Conservation (phyloP, 2,329 filamentous ascomycete species). For the Emergomyces africanus region DNA sequence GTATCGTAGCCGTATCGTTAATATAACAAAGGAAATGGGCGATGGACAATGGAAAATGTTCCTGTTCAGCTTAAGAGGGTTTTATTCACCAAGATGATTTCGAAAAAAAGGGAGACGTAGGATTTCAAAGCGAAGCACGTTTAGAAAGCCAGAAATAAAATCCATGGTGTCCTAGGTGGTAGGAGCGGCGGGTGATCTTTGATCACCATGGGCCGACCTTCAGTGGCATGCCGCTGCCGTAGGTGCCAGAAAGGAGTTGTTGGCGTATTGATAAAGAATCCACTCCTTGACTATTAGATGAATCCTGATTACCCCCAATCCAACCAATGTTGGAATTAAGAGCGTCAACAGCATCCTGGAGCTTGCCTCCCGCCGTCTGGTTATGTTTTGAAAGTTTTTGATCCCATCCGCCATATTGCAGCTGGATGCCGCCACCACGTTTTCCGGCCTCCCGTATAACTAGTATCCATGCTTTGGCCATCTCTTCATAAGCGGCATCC, state of each 20-base stretch:
- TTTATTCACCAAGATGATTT: neutral
- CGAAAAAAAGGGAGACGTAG: conserved; percentile 3
- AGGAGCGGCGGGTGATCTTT: neutral
- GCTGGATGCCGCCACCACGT: conserved; percentile 73
- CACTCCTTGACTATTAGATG: conserved; percentile 19
- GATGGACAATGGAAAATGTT: conserved; percentile 1
- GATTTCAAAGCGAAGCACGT: neutral
- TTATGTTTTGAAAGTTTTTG: conserved; percentile 79
- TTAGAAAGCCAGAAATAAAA: neutral
- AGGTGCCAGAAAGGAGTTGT: conserved; percentile 44
- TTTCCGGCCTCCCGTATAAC: conserved; percentile 88
- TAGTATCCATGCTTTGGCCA: conserved; percentile 82
- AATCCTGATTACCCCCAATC: conserved; percentile 44
- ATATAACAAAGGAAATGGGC: conserved; percentile 9
- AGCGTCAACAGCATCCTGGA: conserved; percentile 67
- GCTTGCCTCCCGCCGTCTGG: conserved; percentile 66
- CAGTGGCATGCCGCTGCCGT: conserved; percentile 41
- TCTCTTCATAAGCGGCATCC: conserved; percentile 90
- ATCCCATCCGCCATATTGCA: conserved; percentile 90
- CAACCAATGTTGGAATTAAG: conserved; percentile 64
- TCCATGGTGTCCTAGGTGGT: neutral
- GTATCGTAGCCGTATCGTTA: conserved; percentile 35
- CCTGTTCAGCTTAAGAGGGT: too few species aligned
- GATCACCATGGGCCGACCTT: conserved; percentile 44
- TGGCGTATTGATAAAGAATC: conserved; percentile 40